These are phyloP conservation scores for Zelopaecilomyces penicillatus DNA, from an alignment of 2,329 filamentous ascomycete genomes.

Conservation along the genomic window DNA sequence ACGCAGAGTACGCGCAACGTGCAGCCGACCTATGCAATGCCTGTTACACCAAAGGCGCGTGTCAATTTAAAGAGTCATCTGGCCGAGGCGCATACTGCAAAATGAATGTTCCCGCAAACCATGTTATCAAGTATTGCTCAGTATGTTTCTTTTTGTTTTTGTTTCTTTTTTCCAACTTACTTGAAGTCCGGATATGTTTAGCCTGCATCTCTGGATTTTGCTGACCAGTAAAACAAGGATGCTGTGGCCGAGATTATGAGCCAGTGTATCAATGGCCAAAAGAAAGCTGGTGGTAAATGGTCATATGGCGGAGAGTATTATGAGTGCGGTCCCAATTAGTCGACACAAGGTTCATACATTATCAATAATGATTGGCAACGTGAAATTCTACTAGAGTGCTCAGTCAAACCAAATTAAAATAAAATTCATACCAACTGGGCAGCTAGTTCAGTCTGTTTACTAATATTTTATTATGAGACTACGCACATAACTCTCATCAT, in stretches of 20 bases:
- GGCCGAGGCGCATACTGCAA: background rate
- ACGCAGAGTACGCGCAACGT: background rate
- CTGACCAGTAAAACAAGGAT: background rate
- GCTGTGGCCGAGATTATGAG: background rate
- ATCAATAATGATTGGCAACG: no score
- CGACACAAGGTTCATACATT: no score
- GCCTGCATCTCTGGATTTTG: no score
- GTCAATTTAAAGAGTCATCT: background rate
- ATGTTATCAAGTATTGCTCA: background rate
- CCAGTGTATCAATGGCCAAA: background rate
- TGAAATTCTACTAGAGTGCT: no score
- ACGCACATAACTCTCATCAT: no score
- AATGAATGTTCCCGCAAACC: background rate
- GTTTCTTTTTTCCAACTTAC: no score
- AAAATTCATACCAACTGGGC: no score
- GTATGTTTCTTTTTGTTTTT: background rate
- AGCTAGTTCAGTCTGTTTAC: no score
- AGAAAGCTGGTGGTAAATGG: background rate
- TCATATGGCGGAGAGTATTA: background rate
- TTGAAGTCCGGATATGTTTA: no score
- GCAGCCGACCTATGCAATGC: background rate
- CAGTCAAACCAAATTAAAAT: no score
- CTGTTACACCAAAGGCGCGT: background rate
- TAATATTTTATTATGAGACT: no score
- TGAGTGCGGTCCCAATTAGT: background rate